These are phyloP conservation scores for Annulohypoxylon moriforme DNA, from an alignment of 495 filamentous ascomycete genomes.

Conservation along the genomic window DNA sequence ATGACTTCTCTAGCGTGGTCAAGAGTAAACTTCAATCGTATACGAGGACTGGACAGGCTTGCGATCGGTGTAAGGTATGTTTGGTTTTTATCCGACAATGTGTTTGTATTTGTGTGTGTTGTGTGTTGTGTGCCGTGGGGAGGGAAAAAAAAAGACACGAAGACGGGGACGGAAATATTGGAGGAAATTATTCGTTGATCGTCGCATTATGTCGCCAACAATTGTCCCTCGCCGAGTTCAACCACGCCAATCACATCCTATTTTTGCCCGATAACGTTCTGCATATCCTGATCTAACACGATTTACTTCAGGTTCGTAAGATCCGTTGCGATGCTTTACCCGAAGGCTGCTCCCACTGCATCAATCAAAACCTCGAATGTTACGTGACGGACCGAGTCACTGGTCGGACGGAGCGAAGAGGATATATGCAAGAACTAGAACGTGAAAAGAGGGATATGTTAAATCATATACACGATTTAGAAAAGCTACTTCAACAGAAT, in stretches of 20 bases:
- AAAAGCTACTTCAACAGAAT: constrained; percentile 57
- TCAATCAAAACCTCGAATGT: constrained; percentile 76
- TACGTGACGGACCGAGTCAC: constrained; percentile 88
- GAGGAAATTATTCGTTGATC: not conserved
- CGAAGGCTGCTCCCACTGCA: constrained; percentile 80
- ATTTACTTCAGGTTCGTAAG: constrained; percentile 73
- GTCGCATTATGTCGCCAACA: constrained; percentile 18
- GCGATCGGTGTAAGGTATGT: constrained; percentile 89
- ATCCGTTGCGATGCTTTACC: constrained; percentile 81
- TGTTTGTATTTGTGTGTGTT: constrained; percentile 1
- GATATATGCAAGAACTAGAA: constrained; percentile 74
- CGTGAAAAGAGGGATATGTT: constrained; percentile 67
- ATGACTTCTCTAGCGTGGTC: constrained; percentile 75
- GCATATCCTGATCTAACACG: constrained; percentile 32
- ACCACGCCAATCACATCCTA: constrained; percentile 3
- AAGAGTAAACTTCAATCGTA: constrained; percentile 71
- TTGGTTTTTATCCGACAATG: constrained; percentile 35
- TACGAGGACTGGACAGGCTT: constrained; percentile 84
- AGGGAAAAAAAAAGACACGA: not conserved
- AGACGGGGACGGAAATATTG: not conserved
- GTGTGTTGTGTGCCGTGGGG: not conserved
- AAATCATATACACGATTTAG: constrained; percentile 60
- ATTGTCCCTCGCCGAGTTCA: not conserved
- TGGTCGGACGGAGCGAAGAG: constrained; percentile 80
- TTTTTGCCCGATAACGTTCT: not conserved